Base-by-base conservation (phyloP, 306 rosid species). In the Lathyrus tuberosus region DNA sequence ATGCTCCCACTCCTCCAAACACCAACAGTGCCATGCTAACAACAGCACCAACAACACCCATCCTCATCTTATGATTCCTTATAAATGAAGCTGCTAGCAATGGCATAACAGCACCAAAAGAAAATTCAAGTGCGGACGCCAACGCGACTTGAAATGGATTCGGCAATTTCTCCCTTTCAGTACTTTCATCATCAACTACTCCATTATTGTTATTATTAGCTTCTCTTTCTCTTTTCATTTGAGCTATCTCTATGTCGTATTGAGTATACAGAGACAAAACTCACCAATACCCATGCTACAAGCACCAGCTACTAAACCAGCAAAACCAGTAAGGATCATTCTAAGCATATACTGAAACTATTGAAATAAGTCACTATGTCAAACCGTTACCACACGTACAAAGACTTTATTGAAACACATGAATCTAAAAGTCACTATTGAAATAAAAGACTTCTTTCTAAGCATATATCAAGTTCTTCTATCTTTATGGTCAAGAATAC, bases 221-320 rank as follows among this genome's bases (percentile, higher is more conserved):
- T 22, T 7, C 51, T 17, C 24, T 63, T 6, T 70, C 68, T 53
- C 90, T 78, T 67, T 83, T 79, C 22, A 78, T 73, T 49, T 81
- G 84, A 43, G 87, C 69, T 10, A n/a, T 49, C 76, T 89, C 89
- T 56, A 86, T 81, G 81, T 89, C 96, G 47, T 82, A 89, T 2
- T 89, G 96, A 66, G 96, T 82, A 70, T 82, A 89, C 96, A 37
- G 96, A 89, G 15, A 89, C 96, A n/a, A 59, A 89, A 89, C 69
- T 89, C 96, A 10, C 96, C 96, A 0, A 89, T 89, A 4, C 89
- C 91, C 96, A 89, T 86, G 74, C 91, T 86, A 22, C 96, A 86
- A 2, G 91, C 96, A 5, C 96, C 96, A 0, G 96, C 96, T 10
- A 86, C 83, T 1, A 89, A 52, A 4, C 96, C 96, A 0, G 96